Percentiles rank a stretch among this genome's conserved stretches.
These are phyloP conservation scores for Zymoseptoria ardabiliae DNA, from an alignment of 2,329 filamentous ascomycete genomes.

Conservation along the genomic window DNA sequence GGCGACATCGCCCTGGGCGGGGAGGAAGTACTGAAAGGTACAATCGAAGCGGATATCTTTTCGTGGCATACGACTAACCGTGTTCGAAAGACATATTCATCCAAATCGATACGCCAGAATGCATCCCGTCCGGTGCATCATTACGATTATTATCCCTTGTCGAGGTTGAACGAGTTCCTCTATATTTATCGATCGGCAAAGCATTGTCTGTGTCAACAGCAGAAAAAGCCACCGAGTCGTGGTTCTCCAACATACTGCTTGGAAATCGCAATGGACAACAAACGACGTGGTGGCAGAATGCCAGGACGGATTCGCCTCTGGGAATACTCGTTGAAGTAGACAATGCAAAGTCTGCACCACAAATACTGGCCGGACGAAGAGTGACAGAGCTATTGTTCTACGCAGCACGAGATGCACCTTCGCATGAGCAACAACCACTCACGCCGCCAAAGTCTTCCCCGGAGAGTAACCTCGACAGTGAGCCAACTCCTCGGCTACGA, in stretches of 20 bases:
- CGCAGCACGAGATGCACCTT: slow-evolving; percentile 27
- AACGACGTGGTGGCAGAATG: slow-evolving; percentile 15
- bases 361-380: not conserved
- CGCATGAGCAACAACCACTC: slow-evolving; percentile 16
- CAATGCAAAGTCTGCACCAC: not conserved
- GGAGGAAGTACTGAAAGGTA: slow-evolving; percentile 6
- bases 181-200: slow-evolving; percentile 9
- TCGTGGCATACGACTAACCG: not conserved
- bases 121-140: slow-evolving; percentile 5
- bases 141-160: slow-evolving; percentile 16
- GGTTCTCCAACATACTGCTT: slow-evolving; percentile 15
- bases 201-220: slow-evolving; percentile 5
- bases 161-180: slow-evolving; percentile 13
- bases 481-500: slow-evolving; percentile 12
- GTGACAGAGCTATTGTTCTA: slow-evolving; percentile 43
- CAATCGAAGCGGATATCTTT: not conserved
- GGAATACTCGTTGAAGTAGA: slow-evolving; percentile 13
- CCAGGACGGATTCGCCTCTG: slow-evolving; percentile 14
- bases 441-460: slow-evolving; percentile 31
- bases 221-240: slow-evolving; percentile 12
- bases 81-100: slow-evolving; percentile 4
- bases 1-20: slow-evolving; percentile 10
- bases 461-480: not conserved
- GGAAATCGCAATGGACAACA: not conserved
- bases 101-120: not conserved